A percentile compares a stretch with the other conserved stretches of the same genome.
These are phyloP conservation scores for Arachis hypogaea DNA, from an alignment of 306 rosid genomes.

Conservation along the genomic window DNA sequence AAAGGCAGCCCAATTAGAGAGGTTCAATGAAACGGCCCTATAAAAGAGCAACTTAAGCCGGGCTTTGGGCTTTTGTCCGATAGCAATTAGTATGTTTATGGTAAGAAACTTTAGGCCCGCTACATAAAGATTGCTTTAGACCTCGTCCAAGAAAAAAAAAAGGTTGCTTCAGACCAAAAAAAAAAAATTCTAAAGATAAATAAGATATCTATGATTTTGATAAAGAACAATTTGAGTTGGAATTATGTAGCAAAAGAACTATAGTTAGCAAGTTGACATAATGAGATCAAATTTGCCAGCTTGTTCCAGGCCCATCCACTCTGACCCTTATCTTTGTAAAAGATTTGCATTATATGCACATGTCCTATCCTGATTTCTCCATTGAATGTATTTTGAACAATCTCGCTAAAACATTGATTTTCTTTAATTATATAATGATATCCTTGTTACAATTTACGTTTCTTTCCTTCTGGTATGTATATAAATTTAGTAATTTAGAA, in stretches of 20 bases:
- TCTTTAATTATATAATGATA: not conserved
- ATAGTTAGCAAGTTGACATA: not conserved
- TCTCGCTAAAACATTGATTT: not conserved
- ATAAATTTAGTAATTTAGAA: too few species aligned
- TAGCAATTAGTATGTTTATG: too few species aligned
- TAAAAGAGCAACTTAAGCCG: not conserved
- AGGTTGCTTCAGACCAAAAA: too few species aligned
- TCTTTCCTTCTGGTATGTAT: too few species aligned
- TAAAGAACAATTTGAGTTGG: not conserved
- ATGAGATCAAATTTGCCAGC: conserved; percentile 43
- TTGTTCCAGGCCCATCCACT: conserved; percentile 33
- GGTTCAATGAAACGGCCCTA: not conserved
- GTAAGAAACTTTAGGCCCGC: too few species aligned
- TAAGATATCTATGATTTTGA: not conserved
- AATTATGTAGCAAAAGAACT: not conserved
- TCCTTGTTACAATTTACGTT: too few species aligned
- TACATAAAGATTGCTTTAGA: too few species aligned
- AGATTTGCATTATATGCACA: conserved; percentile 25
- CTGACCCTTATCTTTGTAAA: conserved; percentile 29
- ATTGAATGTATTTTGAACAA: not conserved
- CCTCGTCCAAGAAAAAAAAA: too few species aligned
- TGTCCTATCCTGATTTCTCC: conserved; percentile 21
- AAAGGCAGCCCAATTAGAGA: too few species aligned
- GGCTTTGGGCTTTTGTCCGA: not conserved
- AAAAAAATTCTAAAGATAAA: not conserved